These are phyloP conservation scores for Clavispora carvajalis DNA, from an alignment of 805 yeast species.

Conservation along the genomic window DNA sequence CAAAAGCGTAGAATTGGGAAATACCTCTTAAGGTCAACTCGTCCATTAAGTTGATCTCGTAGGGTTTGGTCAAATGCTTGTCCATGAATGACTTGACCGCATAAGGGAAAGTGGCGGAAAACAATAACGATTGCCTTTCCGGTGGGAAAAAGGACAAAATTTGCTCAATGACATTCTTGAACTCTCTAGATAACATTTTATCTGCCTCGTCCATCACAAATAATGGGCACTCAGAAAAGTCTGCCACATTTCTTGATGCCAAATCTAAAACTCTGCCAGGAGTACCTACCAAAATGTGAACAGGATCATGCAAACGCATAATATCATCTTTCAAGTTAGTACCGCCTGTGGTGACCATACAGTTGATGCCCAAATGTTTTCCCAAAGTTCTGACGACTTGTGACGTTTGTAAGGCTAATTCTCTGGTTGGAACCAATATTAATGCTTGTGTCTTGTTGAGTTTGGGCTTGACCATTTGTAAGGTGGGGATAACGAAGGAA, in stretches of 20 bases:
- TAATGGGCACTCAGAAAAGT: slow-evolving; percentile 76
- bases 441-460: slow-evolving; percentile 82
- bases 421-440: slow-evolving; percentile 95
- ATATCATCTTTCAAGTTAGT: slow-evolving; percentile 92
- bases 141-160: slow-evolving; percentile 75
- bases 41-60: slow-evolving; percentile 95
- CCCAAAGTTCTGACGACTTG: slow-evolving; percentile 96
- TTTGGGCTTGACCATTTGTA: slow-evolving; percentile 85
- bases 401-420: slow-evolving; percentile 94
- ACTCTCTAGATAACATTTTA: slow-evolving; percentile 89
- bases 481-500: slow-evolving; percentile 89
- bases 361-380: slow-evolving; percentile 84
- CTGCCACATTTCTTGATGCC: slow-evolving; percentile 83
- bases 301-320: slow-evolving; percentile 85
- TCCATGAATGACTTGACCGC: slow-evolving; percentile 92
- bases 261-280: slow-evolving; percentile 96
- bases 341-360: slow-evolving; percentile 99
- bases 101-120: slow-evolving; percentile 94
- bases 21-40: slow-evolving; percentile 94
- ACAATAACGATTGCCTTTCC: slow-evolving; percentile 70
- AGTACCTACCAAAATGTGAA: slow-evolving; percentile 92
- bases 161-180: slow-evolving; percentile 81
- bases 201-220: slow-evolving; percentile 99
- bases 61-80: slow-evolving; percentile 82
- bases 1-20: slow-evolving; percentile 97